phyloP scores from a whole-genome alignment of 306 rosid species.

The Luffa aegyptiaca region DNA sequence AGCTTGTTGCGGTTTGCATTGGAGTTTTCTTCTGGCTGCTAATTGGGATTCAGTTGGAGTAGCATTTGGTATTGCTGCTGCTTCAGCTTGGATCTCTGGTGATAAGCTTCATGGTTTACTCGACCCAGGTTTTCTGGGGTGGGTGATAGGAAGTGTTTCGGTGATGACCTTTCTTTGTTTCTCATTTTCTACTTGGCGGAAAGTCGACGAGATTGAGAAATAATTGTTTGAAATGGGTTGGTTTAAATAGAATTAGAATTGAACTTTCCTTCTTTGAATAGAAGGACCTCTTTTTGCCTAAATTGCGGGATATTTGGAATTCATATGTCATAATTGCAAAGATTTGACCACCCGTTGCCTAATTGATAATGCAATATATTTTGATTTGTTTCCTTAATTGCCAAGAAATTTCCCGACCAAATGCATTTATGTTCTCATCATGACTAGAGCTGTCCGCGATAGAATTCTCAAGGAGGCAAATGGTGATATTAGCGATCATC shows the following conservation, averaged over 20 bases:
- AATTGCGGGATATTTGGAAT: constrained; percentile 25
- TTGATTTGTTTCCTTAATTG: constrained; percentile 31
- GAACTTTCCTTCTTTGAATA: neutral
- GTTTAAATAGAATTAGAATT: neutral
- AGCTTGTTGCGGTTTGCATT: constrained; percentile 13
- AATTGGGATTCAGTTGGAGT: constrained; percentile 12
- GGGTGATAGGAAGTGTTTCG: neutral
- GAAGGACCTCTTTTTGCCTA: constrained; percentile 22
- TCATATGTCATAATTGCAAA: constrained; percentile 15
- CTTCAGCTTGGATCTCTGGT: neutral
- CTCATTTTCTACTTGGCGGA: neutral
- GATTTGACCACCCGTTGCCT: constrained; percentile 10
- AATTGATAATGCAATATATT: constrained; percentile 28
- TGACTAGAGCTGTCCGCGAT: constrained; percentile 88
- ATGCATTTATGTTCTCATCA: constrained; percentile 50
- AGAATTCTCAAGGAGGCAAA: constrained; percentile 95
- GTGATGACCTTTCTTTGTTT: neutral
- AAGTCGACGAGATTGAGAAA: neutral
- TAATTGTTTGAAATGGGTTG: neutral
- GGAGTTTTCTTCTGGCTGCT: constrained; percentile 15
- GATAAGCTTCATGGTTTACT: constrained; percentile 13
- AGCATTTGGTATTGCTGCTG: constrained; percentile 9
- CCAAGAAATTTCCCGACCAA: constrained; percentile 28
- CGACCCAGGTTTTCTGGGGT: constrained; percentile 1
- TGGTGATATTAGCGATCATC: constrained; percentile 92